Evolutionary conservation across 345 rosid genomes (phyloP), one percentile per base, ranked within the genome.

Genomic region (Sonneratia alba): DNA sequence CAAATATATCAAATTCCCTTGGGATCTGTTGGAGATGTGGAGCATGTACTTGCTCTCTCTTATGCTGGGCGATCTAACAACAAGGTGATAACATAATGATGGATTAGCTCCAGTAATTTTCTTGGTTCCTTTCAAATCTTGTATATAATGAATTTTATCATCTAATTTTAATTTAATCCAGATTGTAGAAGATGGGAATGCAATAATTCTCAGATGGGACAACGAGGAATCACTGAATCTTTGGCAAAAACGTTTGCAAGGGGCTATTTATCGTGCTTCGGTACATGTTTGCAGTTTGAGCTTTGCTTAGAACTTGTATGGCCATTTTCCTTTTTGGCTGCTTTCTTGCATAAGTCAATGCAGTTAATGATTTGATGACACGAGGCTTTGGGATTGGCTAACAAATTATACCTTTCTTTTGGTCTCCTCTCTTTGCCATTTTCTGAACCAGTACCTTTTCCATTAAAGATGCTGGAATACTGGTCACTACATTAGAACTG

Each of bases 241-340:
- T 68, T 94, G 98, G 98, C 90, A 90, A 77, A 88, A 81, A 71
- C 91, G 92, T 68, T 83, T 94, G 83, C 98, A 87, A 79, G 92
- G 91, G 24, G 96, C 96, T 75, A 89, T 87, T 69, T 91, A 94
- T 78, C 88, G 81, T 85, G 88, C 93, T 75, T 94, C 97, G 83
- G 98, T 94, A 87, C 43, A 69, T 56, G 37, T 74, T 40, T 32
- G 4, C 62, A 34, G 27, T 74, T 45, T 79, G 19, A 38, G 68
- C 68, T 65, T 68, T 62, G 38, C 32, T 3, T 66, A 5, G n/a
- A 40, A 8, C 6, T 22, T 71, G 38, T 22, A 16, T 43, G 18
- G 18, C 19, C 7, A 27, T 62, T 6, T 34, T 7, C 3, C 27
- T 34, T 4, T 62, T 27, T 3, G 32, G 37, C 14, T 27, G 38